Base-by-base conservation (phyloP, 2,329 filamentous ascomycete genomes). In the Coniella vitis region DNA sequence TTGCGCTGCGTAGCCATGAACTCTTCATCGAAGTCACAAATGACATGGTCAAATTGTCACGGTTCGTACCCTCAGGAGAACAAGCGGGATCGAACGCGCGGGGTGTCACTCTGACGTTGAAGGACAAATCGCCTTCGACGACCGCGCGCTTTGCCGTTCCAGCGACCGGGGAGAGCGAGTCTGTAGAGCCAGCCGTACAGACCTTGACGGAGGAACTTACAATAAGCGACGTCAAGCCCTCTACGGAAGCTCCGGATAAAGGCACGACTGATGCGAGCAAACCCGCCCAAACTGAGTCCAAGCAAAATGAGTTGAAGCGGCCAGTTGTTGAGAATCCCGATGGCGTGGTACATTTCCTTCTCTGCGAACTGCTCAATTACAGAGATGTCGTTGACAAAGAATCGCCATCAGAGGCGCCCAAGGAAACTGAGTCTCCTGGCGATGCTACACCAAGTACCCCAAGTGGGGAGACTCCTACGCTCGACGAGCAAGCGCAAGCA, bases 261-360 rank as follows among this genome's bases (percentile, higher is more conserved):
- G 76, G 81, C 21, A 78, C 81, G 70, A 65, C 72, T 2, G 85
- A 88, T 58, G 76, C 72, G 17, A 72, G 78, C 3, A 95, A 91
- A 65, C 65, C 65, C 29, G 56, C 73, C 3, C 58, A 69, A 0
- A 63, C 69, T 32, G 90, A 96, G 52, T 68, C 81, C n/a, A n/a
- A n/a, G n/a, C 58, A 69, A 0, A 63, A 69, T 32, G 90, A 96
- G 52, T 68, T 81, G 36, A 96, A 94, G 67, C 74, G 87, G 8
- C 91, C 93, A 1, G 76, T 90, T 12, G 83, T 96, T 5, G 90
- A 96, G 64, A 90, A 93, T 54, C 89, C 91, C 0, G 93, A 97
- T 65, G 93, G 93, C 4, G 89, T 98, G 3, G 84, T 98, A 50
- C 89, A 97, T 61, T 98, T 95, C 66, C 74, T 98, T 19, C 81